A percentile compares a stretch with the other conserved stretches of the same genome.
phyloP scores from a whole-genome alignment of 106 monocot genomes.

The Amphibolis antarctica region DNA sequence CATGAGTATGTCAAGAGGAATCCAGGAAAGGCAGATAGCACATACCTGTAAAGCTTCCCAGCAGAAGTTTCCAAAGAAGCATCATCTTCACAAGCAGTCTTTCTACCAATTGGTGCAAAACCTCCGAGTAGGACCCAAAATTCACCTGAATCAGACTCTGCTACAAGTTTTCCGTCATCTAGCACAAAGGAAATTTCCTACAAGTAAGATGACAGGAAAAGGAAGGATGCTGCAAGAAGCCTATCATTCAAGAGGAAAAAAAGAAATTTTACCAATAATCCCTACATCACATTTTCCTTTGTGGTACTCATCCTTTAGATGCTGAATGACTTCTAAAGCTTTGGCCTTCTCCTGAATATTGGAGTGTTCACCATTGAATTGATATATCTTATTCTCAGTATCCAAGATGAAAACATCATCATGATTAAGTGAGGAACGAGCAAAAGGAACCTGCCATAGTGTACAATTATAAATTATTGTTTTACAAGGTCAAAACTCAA shows the following conservation, averaged over 20 bases:
- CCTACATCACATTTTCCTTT: conserved; percentile 22
- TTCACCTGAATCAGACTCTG: conserved; percentile 26
- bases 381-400: conserved; percentile 22
- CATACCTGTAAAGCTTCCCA: conserved; percentile 23
- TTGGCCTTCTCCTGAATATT: conserved; percentile 27
- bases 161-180: conserved; percentile 28
- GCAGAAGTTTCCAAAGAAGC: conserved; percentile 9
- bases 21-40: not conserved
- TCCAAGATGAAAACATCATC: conserved; percentile 31
- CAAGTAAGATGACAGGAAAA: conserved; percentile 1
- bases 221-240: not conserved
- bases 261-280: conserved; percentile 11
- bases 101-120: conserved; percentile 24
- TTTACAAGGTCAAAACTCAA: not conserved
- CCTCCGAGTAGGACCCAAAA: conserved; percentile 27
- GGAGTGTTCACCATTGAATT: conserved; percentile 26
- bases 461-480: too few species aligned
- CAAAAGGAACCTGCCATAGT: conserved; percentile 24
- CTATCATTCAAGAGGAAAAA: not conserved
- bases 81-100: conserved; percentile 21
- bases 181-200: not conserved
- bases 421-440: conserved; percentile 24
- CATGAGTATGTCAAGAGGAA: not conserved
- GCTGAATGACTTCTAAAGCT: conserved; percentile 22
- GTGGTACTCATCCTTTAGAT: conserved; percentile 22